A percentile compares a stretch with the other conserved stretches of the same genome.
These are phyloP conservation scores for Stemphylium vesicarium DNA, from an alignment of 2,329 filamentous ascomycete genomes.

Conservation along the genomic window DNA sequence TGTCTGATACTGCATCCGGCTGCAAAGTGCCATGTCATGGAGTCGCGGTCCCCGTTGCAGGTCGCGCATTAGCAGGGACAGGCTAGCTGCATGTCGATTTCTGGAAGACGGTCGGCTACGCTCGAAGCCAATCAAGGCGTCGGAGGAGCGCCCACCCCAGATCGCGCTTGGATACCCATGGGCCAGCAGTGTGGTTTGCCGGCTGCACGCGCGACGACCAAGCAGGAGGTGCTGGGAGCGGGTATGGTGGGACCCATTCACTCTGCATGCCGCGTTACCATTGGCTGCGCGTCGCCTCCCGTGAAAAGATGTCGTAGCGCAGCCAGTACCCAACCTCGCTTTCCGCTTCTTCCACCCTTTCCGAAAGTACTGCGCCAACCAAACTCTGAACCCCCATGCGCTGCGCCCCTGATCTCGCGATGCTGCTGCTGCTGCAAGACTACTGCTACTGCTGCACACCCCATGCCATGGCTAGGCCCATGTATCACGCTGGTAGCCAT, in stretches of 20 bases:
- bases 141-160: slow-evolving; percentile 34
- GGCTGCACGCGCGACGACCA: slow-evolving; percentile 36
- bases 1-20: slow-evolving; percentile 34
- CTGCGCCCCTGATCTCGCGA: slow-evolving; percentile 32
- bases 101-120: slow-evolving; percentile 43
- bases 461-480: slow-evolving; percentile 8
- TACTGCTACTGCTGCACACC: slow-evolving; percentile 10
- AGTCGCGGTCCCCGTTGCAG: slow-evolving; percentile 27
- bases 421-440: slow-evolving; percentile 24
- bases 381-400: slow-evolving; percentile 30
- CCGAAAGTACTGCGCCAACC: slow-evolving; percentile 42
- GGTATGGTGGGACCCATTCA: not conserved
- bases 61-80: slow-evolving; percentile 21
- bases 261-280: slow-evolving; percentile 2
- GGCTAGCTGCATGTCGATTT: slow-evolving; percentile 34
- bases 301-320: slow-evolving; percentile 25
- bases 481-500: slow-evolving; percentile 9
- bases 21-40: slow-evolving; percentile 29
- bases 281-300: slow-evolving; percentile 18
- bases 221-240: slow-evolving; percentile 35
- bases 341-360: slow-evolving; percentile 27
- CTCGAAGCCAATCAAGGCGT: slow-evolving; percentile 26
- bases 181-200: slow-evolving; percentile 42
- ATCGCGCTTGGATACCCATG: slow-evolving; percentile 42
- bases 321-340: slow-evolving; percentile 24